Evolutionary conservation across 768 basidiomycete species (phyloP).

Genomic region (Pulveroboletus sp.): DNA sequence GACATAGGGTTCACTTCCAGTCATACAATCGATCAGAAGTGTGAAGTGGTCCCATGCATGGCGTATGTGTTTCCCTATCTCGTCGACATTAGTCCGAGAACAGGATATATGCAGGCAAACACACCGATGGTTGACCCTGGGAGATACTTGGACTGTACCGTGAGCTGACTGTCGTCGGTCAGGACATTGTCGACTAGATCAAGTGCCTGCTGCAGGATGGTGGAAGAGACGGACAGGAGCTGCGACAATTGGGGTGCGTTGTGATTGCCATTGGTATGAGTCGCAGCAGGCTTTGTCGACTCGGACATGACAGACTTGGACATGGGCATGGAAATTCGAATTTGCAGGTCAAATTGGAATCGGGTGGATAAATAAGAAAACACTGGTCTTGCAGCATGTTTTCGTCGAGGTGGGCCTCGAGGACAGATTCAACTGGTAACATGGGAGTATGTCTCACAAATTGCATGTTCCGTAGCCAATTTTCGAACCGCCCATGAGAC

Average conservation of each 20-base stretch:
- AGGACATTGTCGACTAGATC: constrained; percentile 68
- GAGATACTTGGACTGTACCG: constrained; percentile 63
- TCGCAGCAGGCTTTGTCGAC: too few relatives aligned
- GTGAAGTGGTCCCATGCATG: constrained; percentile 84
- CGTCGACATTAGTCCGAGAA: not conserved
- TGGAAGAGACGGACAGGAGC: constrained; percentile 64
- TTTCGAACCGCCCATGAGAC: constrained; percentile 65
- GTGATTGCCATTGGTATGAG: too few relatives aligned
- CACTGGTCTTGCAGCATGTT: constrained; percentile 16
- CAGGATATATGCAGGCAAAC: not conserved
- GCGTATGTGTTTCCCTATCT: constrained; percentile 79
- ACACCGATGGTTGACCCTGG: constrained; percentile 88
- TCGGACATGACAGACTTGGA: too few relatives aligned
- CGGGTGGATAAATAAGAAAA: constrained; percentile 16
- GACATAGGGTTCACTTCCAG: constrained; percentile 44
- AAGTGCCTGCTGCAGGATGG: constrained; percentile 69
- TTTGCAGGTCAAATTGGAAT: not conserved
- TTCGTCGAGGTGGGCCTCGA: too few relatives aligned
- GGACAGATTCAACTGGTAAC: constrained; percentile 17
- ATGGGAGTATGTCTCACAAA: constrained; percentile 5
- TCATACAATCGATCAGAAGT: constrained; percentile 57
- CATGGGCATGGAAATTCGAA: constrained; percentile 5
- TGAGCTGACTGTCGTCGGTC: constrained; percentile 67
- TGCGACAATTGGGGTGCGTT: constrained; percentile 45
- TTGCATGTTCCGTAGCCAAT: constrained; percentile 75